Percentiles rank a stretch among this genome's conserved stretches.
These are phyloP conservation scores for Pythium grandisporangium DNA, from an alignment of 352 stramenopile genomes.

Conservation along the genomic window DNA sequence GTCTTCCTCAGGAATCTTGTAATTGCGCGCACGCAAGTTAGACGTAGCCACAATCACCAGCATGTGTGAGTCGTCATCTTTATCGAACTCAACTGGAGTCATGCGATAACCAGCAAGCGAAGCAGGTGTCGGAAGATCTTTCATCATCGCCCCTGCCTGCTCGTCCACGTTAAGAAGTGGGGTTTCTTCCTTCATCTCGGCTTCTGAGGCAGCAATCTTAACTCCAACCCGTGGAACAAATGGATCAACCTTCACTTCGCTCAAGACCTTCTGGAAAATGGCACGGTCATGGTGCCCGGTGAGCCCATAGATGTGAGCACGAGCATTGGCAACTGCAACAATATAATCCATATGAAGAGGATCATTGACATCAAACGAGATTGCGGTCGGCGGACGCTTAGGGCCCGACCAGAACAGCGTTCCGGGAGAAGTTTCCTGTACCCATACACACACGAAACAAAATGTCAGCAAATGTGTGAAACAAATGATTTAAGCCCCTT, in stretches of 20 bases:
- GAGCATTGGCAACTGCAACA: slow-evolving; percentile 91
- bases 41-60: slow-evolving; percentile 95
- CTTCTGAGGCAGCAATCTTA: slow-evolving; percentile 97
- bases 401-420: slow-evolving; percentile 97
- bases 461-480: slow-evolving; percentile 1
- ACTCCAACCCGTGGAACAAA: slow-evolving; percentile 93
- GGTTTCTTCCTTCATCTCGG: slow-evolving; percentile 89
- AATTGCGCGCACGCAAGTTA: slow-evolving; percentile 96
- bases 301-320: slow-evolving; percentile 93
- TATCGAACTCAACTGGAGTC: slow-evolving; percentile 96
- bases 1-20: slow-evolving; percentile 97
- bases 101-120: slow-evolving; percentile 88
- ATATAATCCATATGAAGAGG: slow-evolving; percentile 95
- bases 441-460: slow-evolving; percentile 10
- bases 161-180: slow-evolving; percentile 65
- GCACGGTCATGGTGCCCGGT: slow-evolving; percentile 45
- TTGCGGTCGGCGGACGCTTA: slow-evolving; percentile 93
- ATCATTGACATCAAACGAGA: slow-evolving; percentile 90
- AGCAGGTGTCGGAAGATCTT: slow-evolving; percentile 71
- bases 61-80: slow-evolving; percentile 98
- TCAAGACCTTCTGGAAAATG: slow-evolving; percentile 66
- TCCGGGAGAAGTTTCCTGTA: slow-evolving; percentile 90
- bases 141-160: slow-evolving; percentile 67
- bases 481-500: background rate
- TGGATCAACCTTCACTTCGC: slow-evolving; percentile 86